Percentiles rank a stretch among this genome's conserved stretches.
Conservation (phyloP, 2,329 filamentous ascomycete species). For the Aspergillus udagawae region DNA sequence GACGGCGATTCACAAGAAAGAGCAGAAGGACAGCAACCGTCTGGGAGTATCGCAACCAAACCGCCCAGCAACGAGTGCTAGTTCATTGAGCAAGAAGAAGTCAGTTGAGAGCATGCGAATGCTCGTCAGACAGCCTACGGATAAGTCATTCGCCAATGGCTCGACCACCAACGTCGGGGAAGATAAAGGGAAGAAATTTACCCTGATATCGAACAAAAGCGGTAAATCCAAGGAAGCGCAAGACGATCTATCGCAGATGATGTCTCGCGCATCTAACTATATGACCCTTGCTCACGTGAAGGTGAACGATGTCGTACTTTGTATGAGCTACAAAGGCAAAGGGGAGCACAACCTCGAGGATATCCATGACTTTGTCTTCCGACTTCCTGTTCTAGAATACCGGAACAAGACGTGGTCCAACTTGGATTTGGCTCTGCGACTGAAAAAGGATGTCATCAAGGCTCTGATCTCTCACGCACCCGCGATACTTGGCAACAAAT, state of each 20-base stretch:
- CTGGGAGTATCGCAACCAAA: constrained; percentile 21
- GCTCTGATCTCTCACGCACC: constrained; percentile 93
- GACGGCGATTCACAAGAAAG: constrained; percentile 29
- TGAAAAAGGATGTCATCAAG: constrained; percentile 92
- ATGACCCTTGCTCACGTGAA: constrained; percentile 97
- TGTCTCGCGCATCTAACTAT: constrained; percentile 88
- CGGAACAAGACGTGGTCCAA: constrained; percentile 99
- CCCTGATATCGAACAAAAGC: constrained; percentile 43
- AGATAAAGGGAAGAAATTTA: constrained; percentile 49
- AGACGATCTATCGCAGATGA: constrained; percentile 96
- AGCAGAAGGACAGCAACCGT: constrained; percentile 13
- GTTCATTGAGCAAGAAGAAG: constrained; percentile 35
- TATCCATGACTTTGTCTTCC: constrained; percentile 95
- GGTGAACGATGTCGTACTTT: constrained; percentile 91
- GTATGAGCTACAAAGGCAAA: constrained; percentile 93
- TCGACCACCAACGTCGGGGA: constrained; percentile 26
- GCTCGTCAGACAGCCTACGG: constrained; percentile 32
- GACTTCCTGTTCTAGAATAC: constrained; percentile 89
- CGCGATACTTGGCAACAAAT: constrained; percentile 95
- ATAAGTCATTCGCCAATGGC: constrained; percentile 32
- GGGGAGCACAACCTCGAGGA: constrained; percentile 94
- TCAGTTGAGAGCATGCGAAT: constrained; percentile 41
- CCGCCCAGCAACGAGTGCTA: constrained; percentile 25
- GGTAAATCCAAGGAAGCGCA: constrained; percentile 61
- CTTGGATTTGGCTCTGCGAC: constrained; percentile 81